Evolutionary conservation across 1,284 basidiomycete species (phyloP), one percentile per base, ranked within the genome.

Genomic region (Trichosporon faecale): DNA sequence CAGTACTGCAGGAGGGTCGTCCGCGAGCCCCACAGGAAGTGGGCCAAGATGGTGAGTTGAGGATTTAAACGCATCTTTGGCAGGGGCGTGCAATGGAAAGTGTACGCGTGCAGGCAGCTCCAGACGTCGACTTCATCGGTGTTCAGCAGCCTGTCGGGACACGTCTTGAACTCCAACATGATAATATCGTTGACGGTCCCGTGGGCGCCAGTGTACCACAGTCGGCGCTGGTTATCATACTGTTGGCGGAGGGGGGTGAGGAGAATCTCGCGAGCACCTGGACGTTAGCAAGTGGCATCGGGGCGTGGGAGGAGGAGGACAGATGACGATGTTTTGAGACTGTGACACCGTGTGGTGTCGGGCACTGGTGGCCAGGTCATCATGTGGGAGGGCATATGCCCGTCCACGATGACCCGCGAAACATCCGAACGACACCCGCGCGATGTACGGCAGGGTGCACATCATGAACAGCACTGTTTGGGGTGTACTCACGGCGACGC

Each of bases 251-350:
- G 57, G 18, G 18, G 27, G 29, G 16, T 18, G 29, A 61, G 27
- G 29, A 61, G 57, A 29, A 61, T 29, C 27, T 61, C 27, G 57
- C 57, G 57, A 6, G 57, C 57, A 33, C 57, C 57, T 61, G 29
- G 27, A 16, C 8, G 25, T 57, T 27, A 57, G 52, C 23, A 27
- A 9, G 25, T 27, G 23, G 52, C 25, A 16, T 9, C 2, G 12
- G 35, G 35, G 35, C 35, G 35, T 37, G 11, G 35, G 35, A 37
- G 35, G 35, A 8, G 11, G 35, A 3, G 35, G 35, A 57, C 11
- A 27, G 52, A 57, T 16, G 23, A 25, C 27, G 25, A 57, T 25
- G 52, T 5, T 25, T 14, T 2, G 21, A 12, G 3, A 23, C 14
- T 21, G 27, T 29, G 14, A 27, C 52, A 27, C 23, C 8, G 52